phyloP scores from a whole-genome alignment of 345 rosid genomes.

The Populus alba region DNA sequence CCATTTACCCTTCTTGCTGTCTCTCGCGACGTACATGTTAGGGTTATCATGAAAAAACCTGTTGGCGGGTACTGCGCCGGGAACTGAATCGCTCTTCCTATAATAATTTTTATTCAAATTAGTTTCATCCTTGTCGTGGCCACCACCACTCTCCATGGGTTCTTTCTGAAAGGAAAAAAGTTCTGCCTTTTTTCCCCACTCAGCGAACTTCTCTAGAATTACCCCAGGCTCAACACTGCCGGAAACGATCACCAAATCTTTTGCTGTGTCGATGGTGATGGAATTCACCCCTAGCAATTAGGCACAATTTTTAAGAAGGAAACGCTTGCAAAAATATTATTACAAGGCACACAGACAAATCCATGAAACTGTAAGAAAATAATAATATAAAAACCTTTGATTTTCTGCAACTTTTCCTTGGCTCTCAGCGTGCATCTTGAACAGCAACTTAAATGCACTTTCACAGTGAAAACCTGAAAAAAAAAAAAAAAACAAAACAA shows the following conservation, averaged over 20 bases:
- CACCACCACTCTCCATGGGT: background rate
- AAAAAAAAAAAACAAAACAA: no score
- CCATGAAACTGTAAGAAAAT: background rate
- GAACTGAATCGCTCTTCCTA: background rate
- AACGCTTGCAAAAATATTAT: background rate
- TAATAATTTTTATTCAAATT: background rate
- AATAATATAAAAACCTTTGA: background rate
- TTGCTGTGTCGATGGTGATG: background rate
- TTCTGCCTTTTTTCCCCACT: background rate
- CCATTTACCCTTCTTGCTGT: background rate
- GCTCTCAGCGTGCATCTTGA: background rate
- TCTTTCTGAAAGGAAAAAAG: background rate
- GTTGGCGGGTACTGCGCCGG: background rate
- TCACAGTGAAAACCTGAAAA: background rate
- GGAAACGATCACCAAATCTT: background rate
- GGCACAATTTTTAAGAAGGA: background rate
- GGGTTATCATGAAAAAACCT: background rate
- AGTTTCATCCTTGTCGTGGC: background rate
- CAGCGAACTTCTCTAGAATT: background rate
- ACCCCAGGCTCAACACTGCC: background rate
- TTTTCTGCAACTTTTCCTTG: slow-evolving; percentile 1
- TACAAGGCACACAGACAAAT: background rate
- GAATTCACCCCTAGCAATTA: background rate
- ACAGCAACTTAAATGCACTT: slow-evolving; percentile 1
- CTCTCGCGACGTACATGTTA: background rate